These are phyloP conservation scores for Pezicula radicicola DNA, from an alignment of 2,329 filamentous ascomycete genomes.

Conservation along the genomic window DNA sequence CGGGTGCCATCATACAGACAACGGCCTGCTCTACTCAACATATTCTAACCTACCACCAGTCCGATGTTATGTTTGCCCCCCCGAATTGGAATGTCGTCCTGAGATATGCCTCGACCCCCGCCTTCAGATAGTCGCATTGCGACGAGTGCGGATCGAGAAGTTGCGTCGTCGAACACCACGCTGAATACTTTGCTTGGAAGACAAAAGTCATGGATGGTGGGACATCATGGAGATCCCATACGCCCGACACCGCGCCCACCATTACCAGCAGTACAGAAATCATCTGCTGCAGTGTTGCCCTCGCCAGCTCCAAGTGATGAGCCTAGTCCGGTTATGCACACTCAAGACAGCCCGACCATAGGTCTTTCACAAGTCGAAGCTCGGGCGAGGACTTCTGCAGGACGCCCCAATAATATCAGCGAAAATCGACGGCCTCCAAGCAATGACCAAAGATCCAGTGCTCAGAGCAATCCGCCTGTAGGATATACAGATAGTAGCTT, in stretches of 20 bases:
- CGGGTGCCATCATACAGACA: no score
- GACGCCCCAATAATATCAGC: not conserved
- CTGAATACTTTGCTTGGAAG: constrained; percentile 30
- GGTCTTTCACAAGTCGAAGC: not conserved
- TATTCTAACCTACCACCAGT: not conserved
- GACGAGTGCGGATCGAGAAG: constrained; percentile 21
- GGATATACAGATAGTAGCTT: not conserved
- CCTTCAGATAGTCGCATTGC: constrained; percentile 23
- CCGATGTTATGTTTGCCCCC: not conserved
- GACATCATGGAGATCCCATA: constrained; percentile 15
- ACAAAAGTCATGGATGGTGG: constrained; percentile 31
- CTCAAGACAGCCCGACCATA: constrained; percentile 23
- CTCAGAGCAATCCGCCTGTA: not conserved
- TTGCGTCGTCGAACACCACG: constrained; percentile 30
- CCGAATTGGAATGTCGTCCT: not conserved
- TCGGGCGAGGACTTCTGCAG: not conserved
- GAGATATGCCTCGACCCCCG: constrained; percentile 27
- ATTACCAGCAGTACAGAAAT: not conserved
- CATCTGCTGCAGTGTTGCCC: constrained; percentile 42
- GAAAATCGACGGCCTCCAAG: no score
- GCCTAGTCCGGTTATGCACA: constrained; percentile 41
- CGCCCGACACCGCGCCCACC: constrained; percentile 24
- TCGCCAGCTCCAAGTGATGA: constrained; percentile 64
- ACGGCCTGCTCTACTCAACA: no score
- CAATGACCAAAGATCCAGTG: no score